phyloP scores from a whole-genome alignment of 1,139 yeast genomes.

The Diutina mesorugosa region DNA sequence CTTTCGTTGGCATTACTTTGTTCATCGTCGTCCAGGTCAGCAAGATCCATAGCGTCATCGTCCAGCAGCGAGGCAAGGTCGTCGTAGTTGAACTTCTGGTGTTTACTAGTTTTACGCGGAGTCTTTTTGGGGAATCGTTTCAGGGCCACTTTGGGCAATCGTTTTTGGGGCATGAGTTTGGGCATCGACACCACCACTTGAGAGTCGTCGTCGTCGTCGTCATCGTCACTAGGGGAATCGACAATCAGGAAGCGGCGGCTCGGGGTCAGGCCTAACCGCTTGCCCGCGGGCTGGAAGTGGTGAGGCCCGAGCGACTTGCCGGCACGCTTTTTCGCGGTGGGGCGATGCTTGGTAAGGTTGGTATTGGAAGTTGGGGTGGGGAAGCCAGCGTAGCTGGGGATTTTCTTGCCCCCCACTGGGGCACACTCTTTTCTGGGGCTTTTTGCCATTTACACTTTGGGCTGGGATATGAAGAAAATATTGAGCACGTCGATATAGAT shows the following conservation, averaged over 20 bases:
- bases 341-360: background rate
- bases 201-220: background rate
- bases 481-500: slow-evolving; percentile 1
- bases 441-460: slow-evolving; percentile 2
- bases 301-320: background rate
- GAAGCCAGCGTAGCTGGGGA: background rate
- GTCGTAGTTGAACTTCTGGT: background rate
- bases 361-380: background rate
- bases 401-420: background rate
- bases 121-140: slow-evolving; percentile 17
- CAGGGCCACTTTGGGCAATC: background rate
- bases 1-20: slow-evolving; percentile 4
- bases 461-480: background rate
- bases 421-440: slow-evolving; percentile 2
- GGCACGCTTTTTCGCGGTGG: background rate
- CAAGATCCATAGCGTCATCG: slow-evolving; percentile 5
- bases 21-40: slow-evolving; percentile 9
- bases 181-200: background rate
- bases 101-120: slow-evolving; percentile 12
- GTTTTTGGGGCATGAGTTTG: background rate
- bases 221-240: background rate
- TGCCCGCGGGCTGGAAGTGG: slow-evolving; percentile 1
- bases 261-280: background rate
- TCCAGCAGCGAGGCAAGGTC: slow-evolving; percentile 1
- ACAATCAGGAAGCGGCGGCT: background rate